Base-by-base conservation (phyloP, 108 stramenopile species). In the Conticribra guillardii region DNA sequence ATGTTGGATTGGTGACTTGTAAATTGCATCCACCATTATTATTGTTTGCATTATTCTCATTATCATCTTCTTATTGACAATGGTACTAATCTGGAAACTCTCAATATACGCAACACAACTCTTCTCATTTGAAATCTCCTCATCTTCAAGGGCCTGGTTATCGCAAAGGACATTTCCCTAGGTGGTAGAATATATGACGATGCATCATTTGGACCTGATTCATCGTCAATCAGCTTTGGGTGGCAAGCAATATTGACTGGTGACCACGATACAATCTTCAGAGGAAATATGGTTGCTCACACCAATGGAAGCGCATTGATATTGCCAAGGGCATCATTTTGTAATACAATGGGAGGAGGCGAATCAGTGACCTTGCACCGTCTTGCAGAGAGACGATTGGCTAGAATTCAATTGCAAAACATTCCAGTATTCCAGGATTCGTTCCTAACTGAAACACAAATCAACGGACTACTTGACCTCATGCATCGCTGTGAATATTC, bases 351-450 rank as follows among this genome's bases (percentile, higher is more conserved):
- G 29, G 66, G 57, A 27, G 21, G 64, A 21, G 22, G 48, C 52
- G 46, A 46, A 61, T n/a, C 37, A 2, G 4, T 46, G 27, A 57
- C 41, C 1, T 57, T 68, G 44, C 37, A 68, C 14, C 67, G 57
- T 26, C 46, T 68, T 46, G 67, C 67, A 57, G 54, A 52, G 16
- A 33, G 45, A 2, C 54, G 67, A 0, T 19, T 68, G 28, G 67
- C 67, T 32, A 19, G 67, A 24, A 58, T 45, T 19, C 54, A 82
- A 51, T 29, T 82, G 45, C 63, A 74, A 41, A 54, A 55, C 31
- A 69, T 82, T 24, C 59, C 70, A 34, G 73, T 79, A n/a, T 82
- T 82, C 29, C 67, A 68, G 19, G 67, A 68, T 28, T 68, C 67
- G 2, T 22, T 48, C 7, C 45, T 68, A 15, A 41, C 34, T 4